phyloP scores from a whole-genome alignment of 1,284 basidiomycete genomes.

The Boletus semigastroideus region DNA sequence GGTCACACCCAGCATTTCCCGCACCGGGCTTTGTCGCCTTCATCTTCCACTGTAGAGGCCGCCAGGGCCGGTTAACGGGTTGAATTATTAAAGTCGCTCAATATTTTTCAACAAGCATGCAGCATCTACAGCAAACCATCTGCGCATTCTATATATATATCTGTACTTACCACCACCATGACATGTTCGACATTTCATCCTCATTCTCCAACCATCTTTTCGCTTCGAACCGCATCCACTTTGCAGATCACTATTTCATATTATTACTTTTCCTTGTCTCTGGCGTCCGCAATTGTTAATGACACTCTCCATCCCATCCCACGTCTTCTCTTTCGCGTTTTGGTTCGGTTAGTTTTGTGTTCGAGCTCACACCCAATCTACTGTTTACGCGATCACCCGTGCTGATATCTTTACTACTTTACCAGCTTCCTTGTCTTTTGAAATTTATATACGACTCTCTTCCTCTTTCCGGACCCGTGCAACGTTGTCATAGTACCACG shows the following conservation, averaged over 20 bases:
- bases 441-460: conserved; percentile 28
- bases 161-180: conserved; percentile 38
- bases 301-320: conserved; percentile 21
- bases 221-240: conserved; percentile 30
- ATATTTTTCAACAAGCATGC: conserved; percentile 39
- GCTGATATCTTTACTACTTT: conserved; percentile 36
- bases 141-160: conserved; percentile 40
- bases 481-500: conserved; percentile 4
- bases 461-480: conserved; percentile 13
- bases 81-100: conserved; percentile 39
- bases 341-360: conserved; percentile 15
- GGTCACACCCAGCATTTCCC: conserved; percentile 46
- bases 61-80: conserved; percentile 43
- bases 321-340: conserved; percentile 14
- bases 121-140: conserved; percentile 41
- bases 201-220: conserved; percentile 26
- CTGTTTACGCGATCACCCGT: conserved; percentile 28
- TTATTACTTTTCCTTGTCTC: conserved; percentile 28
- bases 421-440: conserved; percentile 21
- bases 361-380: conserved; percentile 29
- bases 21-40: conserved; percentile 48
- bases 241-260: conserved; percentile 21
- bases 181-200: conserved; percentile 36
- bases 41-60: conserved; percentile 57
- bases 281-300: conserved; percentile 31